Percentiles rank a stretch among this genome's conserved stretches.
phyloP scores from a whole-genome alignment of 306 rosid genomes.

The Dryas alaskensis region DNA sequence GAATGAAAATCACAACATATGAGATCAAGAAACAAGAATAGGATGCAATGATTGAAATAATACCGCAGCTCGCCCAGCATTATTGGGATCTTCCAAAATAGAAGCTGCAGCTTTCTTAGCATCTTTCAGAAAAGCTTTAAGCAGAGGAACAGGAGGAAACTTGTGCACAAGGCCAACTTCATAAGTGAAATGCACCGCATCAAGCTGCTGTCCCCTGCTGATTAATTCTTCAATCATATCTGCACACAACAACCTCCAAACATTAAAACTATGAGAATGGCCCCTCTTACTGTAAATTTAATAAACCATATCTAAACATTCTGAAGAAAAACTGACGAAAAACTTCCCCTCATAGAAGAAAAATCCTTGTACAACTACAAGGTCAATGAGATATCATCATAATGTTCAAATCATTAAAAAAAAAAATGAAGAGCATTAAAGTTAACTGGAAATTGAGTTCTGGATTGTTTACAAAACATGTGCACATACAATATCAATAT shows the following conservation, averaged over 20 bases:
- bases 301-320: background rate
- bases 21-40: background rate
- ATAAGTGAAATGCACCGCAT: conserved; percentile 93
- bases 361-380: background rate
- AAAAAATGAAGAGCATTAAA: background rate
- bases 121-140: conserved; percentile 85
- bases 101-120: conserved; percentile 95
- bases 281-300: background rate
- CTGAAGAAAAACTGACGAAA: background rate
- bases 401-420: background rate
- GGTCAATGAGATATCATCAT: background rate
- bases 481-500: background rate
- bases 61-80: conserved; percentile 92
- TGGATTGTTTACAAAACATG: background rate
- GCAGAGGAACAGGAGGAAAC: conserved; percentile 87
- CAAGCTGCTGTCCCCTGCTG: conserved; percentile 98
- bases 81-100: conserved; percentile 83
- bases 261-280: conserved; percentile 6
- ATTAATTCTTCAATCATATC: conserved; percentile 94
- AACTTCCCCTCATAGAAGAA: background rate
- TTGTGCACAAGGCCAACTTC: conserved; percentile 84
- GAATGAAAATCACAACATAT: background rate
- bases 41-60: conserved; percentile 15
- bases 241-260: conserved; percentile 26
- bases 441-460: background rate